Conservation (phyloP, 2,329 filamentous ascomycete genomes). For the Chalaropsis thielavioides region DNA sequence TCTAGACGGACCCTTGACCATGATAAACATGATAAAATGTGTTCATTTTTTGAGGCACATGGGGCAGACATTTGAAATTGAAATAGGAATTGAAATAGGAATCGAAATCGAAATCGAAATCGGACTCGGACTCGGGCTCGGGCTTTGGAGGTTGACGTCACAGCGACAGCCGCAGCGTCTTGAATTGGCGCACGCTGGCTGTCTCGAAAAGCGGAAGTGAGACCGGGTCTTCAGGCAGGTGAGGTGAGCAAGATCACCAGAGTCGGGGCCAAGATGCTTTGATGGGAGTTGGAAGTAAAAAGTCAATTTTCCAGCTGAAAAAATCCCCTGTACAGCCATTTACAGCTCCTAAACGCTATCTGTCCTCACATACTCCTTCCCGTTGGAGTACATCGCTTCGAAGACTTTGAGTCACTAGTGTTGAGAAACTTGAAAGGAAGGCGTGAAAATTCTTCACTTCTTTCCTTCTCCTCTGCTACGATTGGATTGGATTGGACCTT, state of each 20-base stretch:
- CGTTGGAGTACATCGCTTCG: background rate
- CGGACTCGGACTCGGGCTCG: background rate
- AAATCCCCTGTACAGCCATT: background rate
- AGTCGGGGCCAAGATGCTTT: background rate
- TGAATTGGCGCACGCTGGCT: background rate
- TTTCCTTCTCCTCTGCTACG: background rate
- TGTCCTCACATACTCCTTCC: background rate
- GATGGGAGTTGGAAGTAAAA: no score
- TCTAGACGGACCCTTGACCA: background rate
- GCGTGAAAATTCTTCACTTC: slow-evolving; percentile 5
- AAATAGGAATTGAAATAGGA: no score
- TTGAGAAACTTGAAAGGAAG: background rate
- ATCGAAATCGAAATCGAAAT: no score
- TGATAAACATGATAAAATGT: background rate
- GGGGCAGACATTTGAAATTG: background rate
- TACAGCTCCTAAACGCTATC: background rate
- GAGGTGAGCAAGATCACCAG: background rate
- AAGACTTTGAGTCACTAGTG: background rate
- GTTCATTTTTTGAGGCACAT: background rate
- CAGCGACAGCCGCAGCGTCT: background rate
- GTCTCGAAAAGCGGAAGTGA: background rate
- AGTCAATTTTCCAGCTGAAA: background rate
- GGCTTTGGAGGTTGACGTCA: no score
- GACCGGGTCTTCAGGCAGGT: background rate
- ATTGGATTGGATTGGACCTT: background rate